These are phyloP conservation scores for Barbarea vulgaris DNA, from an alignment of 345 rosid species.

Conservation along the genomic window DNA sequence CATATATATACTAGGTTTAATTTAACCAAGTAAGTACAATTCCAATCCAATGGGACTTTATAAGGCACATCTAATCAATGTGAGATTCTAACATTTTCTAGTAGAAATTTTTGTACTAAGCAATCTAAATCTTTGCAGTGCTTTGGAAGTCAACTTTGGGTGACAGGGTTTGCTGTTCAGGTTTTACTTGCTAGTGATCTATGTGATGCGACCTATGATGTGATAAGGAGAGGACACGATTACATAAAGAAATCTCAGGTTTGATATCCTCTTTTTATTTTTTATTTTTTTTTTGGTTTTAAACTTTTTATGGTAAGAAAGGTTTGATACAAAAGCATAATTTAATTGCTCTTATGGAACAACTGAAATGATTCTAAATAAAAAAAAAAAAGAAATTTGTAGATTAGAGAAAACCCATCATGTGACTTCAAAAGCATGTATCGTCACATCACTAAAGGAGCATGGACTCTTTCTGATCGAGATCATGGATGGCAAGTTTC, in stretches of 20 bases:
- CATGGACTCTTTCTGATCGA: conserved; percentile 61
- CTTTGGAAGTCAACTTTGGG: conserved; percentile 68
- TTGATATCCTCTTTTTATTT: not conserved
- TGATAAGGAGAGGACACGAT: conserved; percentile 51
- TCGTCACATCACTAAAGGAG: conserved; percentile 59
- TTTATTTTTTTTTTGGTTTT: no score
- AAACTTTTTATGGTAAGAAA: no score
- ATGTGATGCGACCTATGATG: conserved; percentile 39
- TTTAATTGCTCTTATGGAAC: not conserved
- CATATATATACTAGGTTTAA: not conserved
- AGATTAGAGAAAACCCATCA: conserved; percentile 60
- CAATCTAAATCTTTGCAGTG: conserved; percentile 33
- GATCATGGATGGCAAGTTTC: conserved; percentile 76
- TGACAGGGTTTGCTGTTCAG: conserved; percentile 51
- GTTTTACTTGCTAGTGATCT: conserved; percentile 54
- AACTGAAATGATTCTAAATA: not conserved
- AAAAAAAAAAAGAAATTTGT: not conserved
- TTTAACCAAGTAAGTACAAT: no score
- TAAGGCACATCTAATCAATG: not conserved
- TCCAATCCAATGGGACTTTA: not conserved
- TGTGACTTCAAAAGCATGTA: conserved; percentile 60
- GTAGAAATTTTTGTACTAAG: no score
- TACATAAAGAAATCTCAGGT: conserved; percentile 68
- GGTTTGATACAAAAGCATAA: not conserved
- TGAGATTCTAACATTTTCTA: not conserved